Evolutionary conservation across 1,139 yeast species (phyloP).

Genomic region (Blastobotrys arbuscula): DNA sequence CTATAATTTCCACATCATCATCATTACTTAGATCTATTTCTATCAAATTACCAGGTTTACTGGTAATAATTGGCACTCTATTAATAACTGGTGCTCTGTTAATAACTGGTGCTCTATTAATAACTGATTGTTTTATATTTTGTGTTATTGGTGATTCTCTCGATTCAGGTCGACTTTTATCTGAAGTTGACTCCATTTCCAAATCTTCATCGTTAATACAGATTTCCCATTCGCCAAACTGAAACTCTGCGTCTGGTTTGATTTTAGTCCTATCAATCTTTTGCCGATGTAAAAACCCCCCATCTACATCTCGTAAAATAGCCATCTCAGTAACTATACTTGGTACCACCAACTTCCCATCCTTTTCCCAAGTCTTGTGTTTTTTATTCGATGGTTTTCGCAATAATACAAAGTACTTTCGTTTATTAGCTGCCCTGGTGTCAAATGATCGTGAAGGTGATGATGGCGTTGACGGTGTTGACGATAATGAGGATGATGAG

Average conservation of each 20-base stretch:
- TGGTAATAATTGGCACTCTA: neutral
- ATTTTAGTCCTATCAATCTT: constrained; percentile 2
- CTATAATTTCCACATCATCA: neutral
- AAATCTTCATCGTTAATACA: constrained; percentile 9
- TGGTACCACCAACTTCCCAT: constrained; percentile 50
- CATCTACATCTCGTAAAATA: constrained; percentile 18
- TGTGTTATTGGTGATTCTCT: too few relatives aligned
- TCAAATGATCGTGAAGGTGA: neutral
- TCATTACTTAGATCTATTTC: neutral
- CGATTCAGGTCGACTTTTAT: neutral
- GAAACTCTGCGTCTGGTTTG: constrained; percentile 5
- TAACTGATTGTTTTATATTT: neutral
- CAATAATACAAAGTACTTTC: constrained; percentile 4
- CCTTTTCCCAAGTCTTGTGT: constrained; percentile 94
- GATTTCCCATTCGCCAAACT: constrained; percentile 7
- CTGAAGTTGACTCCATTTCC: neutral
- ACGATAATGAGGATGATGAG: neutral
- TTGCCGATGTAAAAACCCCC: constrained; percentile 19
- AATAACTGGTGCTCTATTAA: neutral
- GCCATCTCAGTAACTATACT: constrained; percentile 20
- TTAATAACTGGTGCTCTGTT: neutral
- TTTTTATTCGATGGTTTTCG: constrained; percentile 42
- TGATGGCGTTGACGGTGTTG: neutral
- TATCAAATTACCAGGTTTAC: neutral
- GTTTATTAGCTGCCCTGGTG: neutral